Base-by-base conservation (phyloP, 805 yeast species). In the Metahyphopichia silvanorum region DNA sequence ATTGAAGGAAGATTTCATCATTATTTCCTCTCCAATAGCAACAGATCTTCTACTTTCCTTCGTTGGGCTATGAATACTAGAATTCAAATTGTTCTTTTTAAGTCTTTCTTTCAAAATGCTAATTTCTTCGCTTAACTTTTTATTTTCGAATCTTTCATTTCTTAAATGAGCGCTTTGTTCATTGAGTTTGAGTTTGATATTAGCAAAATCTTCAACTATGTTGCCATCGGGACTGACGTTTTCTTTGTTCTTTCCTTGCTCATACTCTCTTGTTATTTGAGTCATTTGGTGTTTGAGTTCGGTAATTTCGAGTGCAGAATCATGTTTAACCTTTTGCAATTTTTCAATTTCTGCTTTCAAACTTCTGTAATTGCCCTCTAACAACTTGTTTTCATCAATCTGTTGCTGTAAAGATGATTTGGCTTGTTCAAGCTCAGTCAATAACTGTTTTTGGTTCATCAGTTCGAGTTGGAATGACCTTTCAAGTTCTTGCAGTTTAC, bases 101-200 rank as follows among this genome's bases (percentile, higher is more conserved):
- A 79, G 51, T 44, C 85, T 69, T 2, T 80, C 73, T 42, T 80
- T 82, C 10, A 84, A 55, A 44, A 82, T 59, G 20, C 71, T 68
- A 32, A 81, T 47, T 38, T 82, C 86, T 27, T 82, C 77, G 16
- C 66, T 59, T 27, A 81, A 51, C 37, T 57, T 71, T 53, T 46
- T 64, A 33, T 63, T 65, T 39, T 66, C 72, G 21, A 66, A 63
- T 35, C 52, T 57, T 44, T 76, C 79, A 22, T 63, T 71, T 27
- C 75, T 61, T 32, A 77, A 44, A 3, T 61, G 47, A 7, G 77
- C 78, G 37, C 68, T 60, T 14, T 63, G 66, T 36, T 78, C 83
- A 38, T 76, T 72, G 15, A 79, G 51, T 37, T 74, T 72, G 6
- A 76, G 52, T 33, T 70, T 74, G 42, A 79, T 56, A 19, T 57